Percentiles rank a stretch among this genome's conserved stretches.
Conservation (phyloP, 2,329 filamentous ascomycete genomes). For the Nannizzia gypsea region DNA sequence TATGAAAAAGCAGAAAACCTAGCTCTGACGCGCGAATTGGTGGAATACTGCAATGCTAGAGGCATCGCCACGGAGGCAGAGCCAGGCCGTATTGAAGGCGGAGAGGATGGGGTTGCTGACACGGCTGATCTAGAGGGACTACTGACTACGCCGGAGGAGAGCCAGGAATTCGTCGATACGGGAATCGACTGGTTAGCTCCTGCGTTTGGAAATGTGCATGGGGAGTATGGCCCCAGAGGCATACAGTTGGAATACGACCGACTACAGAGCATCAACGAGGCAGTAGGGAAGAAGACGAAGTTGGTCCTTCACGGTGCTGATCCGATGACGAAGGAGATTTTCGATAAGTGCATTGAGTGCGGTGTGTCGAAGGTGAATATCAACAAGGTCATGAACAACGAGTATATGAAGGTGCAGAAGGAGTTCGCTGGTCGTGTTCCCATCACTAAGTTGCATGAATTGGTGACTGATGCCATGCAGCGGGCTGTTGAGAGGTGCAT, state of each 20-base stretch:
- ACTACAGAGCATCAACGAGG: conserved; percentile 38
- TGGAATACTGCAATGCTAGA: conserved; percentile 50
- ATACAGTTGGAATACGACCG: conserved; percentile 51
- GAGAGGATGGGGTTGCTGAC: conserved; percentile 63
- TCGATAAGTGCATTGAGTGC: conserved; percentile 42
- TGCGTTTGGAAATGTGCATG: conserved; percentile 66
- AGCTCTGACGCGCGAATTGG: conserved; percentile 50
- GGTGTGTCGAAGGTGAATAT: conserved; percentile 49
- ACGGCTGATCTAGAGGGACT: conserved; percentile 51
- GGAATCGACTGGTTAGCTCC: conserved; percentile 65
- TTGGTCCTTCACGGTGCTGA: conserved; percentile 50
- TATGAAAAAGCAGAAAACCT: conserved; percentile 61
- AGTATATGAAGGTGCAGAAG: conserved; percentile 38
- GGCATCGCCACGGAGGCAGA: conserved; percentile 61
- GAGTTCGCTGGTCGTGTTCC: conserved; percentile 42
- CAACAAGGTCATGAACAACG: conserved; percentile 46
- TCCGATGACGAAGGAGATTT: conserved; percentile 44
- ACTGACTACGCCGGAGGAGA: conserved; percentile 57
- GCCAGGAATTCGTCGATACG: conserved; percentile 56
- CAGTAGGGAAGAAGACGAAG: conserved; percentile 31
- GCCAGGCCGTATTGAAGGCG: conserved; percentile 58
- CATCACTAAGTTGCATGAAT: conserved; percentile 44
- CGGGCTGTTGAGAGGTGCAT: conserved; percentile 46
- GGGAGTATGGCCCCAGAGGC: conserved; percentile 56
- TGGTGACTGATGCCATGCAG: conserved; percentile 45